phyloP scores from a whole-genome alignment of 345 rosid genomes.

The Adansonia digitata region DNA sequence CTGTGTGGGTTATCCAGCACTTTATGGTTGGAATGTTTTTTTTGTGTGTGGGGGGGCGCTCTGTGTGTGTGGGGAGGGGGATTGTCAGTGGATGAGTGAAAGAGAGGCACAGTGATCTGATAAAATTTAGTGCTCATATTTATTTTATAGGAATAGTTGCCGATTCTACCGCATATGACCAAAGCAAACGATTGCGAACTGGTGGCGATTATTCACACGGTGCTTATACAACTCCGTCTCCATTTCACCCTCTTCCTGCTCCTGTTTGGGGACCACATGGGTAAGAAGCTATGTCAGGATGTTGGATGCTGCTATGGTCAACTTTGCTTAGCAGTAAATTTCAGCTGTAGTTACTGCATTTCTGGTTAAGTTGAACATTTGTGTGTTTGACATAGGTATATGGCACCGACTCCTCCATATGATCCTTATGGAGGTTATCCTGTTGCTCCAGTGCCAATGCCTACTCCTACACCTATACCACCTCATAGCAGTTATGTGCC shows the following conservation, averaged over 20 bases:
- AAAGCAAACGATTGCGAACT: slow-evolving; percentile 89
- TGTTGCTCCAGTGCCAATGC: slow-evolving; percentile 79
- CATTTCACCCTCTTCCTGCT: slow-evolving; percentile 84
- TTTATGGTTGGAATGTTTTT: too few relatives aligned
- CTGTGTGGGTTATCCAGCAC: too few relatives aligned
- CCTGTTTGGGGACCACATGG: slow-evolving; percentile 99
- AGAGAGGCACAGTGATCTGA: neutral
- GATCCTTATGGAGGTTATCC: slow-evolving; percentile 87
- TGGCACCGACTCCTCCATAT: slow-evolving; percentile 87
- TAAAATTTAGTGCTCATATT: neutral
- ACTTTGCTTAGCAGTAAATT: neutral
- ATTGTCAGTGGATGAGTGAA: neutral
- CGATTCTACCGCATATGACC: slow-evolving; percentile 86
- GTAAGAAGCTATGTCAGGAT: slow-evolving; percentile 32
- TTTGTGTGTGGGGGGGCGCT: too few relatives aligned
- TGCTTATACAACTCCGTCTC: slow-evolving; percentile 76
- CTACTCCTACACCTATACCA: slow-evolving; percentile 65
- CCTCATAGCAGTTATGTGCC: slow-evolving; percentile 94
- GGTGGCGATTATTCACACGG: slow-evolving; percentile 94
- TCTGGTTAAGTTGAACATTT: slow-evolving; percentile 16
- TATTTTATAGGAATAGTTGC: slow-evolving; percentile 72
- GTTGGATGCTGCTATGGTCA: neutral
- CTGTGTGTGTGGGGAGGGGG: neutral
- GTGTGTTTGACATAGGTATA: slow-evolving; percentile 50
- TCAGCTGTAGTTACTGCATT: neutral